These are phyloP conservation scores for Fusarium palustre DNA, from an alignment of 2,329 filamentous ascomycete genomes.

Conservation along the genomic window DNA sequence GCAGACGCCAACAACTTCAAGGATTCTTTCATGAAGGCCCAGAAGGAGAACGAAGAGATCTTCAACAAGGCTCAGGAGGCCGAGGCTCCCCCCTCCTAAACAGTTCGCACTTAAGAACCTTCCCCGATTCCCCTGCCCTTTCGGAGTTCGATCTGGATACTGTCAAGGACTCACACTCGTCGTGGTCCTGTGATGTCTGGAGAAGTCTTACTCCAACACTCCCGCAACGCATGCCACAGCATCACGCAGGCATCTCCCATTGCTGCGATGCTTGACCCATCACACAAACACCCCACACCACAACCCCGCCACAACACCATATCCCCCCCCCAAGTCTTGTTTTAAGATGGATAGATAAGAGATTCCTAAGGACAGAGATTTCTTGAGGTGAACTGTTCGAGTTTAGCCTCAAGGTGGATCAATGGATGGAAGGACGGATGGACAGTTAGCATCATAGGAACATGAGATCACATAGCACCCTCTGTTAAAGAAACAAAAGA, in stretches of 20 bases:
- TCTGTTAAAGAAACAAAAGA: slow-evolving; percentile 42
- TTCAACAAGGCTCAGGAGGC: slow-evolving; percentile 67
- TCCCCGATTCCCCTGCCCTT: slow-evolving; percentile 30
- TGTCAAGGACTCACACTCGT: slow-evolving; percentile 24
- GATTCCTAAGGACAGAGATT: slow-evolving; percentile 33
- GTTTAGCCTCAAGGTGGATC: slow-evolving; percentile 36
- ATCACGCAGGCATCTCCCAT: slow-evolving; percentile 36
- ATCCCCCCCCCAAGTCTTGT: slow-evolving; percentile 33
- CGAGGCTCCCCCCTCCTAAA: slow-evolving; percentile 46
- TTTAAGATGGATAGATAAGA: slow-evolving; percentile 42
- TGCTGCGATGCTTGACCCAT: slow-evolving; percentile 24
- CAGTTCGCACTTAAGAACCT: slow-evolving; percentile 15
- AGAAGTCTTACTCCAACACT: slow-evolving; percentile 30
- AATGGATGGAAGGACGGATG: slow-evolving; percentile 43
- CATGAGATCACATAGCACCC: slow-evolving; percentile 45
- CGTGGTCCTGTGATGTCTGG: slow-evolving; percentile 20
- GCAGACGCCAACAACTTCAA: slow-evolving; percentile 97
- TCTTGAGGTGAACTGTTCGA: slow-evolving; percentile 32
- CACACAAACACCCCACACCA: slow-evolving; percentile 32
- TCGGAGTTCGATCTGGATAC: slow-evolving; percentile 25
- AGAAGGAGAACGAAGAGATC: slow-evolving; percentile 92
- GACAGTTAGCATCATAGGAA: slow-evolving; percentile 45
- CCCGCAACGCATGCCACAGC: slow-evolving; percentile 39
- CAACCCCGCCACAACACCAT: slow-evolving; percentile 33
- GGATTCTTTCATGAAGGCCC: slow-evolving; percentile 95